Percentiles rank a stretch among this genome's conserved stretches.
Conservation (phyloP, 352 stramenopile species). For the Phytophthora sojae region DNA sequence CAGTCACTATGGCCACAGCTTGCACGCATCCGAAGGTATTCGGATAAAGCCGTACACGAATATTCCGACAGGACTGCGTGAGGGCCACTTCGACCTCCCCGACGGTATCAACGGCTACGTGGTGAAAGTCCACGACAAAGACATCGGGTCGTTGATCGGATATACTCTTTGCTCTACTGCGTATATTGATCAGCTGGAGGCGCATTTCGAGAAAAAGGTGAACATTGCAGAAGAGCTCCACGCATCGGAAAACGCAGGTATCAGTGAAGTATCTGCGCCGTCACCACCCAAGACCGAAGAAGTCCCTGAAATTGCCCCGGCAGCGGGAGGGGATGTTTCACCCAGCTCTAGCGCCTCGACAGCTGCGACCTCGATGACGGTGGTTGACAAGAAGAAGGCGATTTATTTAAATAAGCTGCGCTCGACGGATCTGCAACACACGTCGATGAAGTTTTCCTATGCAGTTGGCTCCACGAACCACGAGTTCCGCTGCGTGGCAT, state of each 20-base stretch:
- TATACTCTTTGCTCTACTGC: conserved; percentile 80
- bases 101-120: conserved; percentile 78
- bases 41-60: conserved; percentile 63
- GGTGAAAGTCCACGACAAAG: conserved; percentile 84
- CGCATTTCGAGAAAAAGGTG: conserved; percentile 62
- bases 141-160: conserved; percentile 82
- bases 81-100: conserved; percentile 80
- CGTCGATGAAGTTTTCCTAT: conserved; percentile 82
- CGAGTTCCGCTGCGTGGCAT: conserved; percentile 75
- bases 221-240: conserved; percentile 62
- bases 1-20: conserved; percentile 32
- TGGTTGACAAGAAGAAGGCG: conserved; percentile 47
- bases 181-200: conserved; percentile 78
- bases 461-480: conserved; percentile 57
- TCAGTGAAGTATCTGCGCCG: conserved; percentile 30
- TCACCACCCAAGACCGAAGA: conserved; percentile 30
- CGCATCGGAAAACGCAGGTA: conserved; percentile 27
- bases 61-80: conserved; percentile 52
- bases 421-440: conserved; percentile 76
- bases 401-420: conserved; percentile 79
- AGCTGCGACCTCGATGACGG: conserved; percentile 18
- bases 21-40: conserved; percentile 48
- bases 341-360: conserved; percentile 15
- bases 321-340: conserved; percentile 2
- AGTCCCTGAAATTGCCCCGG: conserved; percentile 6